Base-by-base conservation (phyloP, 768 basidiomycete genomes). In the Tylopilus subfusipes region DNA sequence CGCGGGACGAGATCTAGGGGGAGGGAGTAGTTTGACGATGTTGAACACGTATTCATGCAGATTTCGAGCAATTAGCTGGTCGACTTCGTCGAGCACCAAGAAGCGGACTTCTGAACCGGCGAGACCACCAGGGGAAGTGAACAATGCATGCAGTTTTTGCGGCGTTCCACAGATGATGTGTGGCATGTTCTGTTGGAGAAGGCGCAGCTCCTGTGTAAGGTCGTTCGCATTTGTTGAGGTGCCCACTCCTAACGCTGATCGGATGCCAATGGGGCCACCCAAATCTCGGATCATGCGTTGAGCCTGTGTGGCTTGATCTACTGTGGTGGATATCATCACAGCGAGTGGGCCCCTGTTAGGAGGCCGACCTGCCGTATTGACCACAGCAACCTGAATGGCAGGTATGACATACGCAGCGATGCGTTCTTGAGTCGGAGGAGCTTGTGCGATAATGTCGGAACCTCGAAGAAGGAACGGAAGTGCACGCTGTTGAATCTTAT, bases 401-500 rank as follows among this genome's bases (percentile, higher is more conserved):
- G 92, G 93, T 56, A 96, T 93, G 47, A 93, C 86, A 72, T 99
- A 99, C 54, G 95, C 93, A 22, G 96, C 95, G 63, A 99, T 99
- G 43, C 97, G 82, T 70, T 99, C 97, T 69, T 98, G 96, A 0
- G 97, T 98, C 1, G 97, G 95, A 44, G 97, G 97, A 11, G 96
- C 97, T 73, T 99, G 97, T 10, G 96, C 95, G 64, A 99, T 98
- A 66, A 98, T 98, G 64, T 99, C 97, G 34, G 93, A 84, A 9
- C 93, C 95, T 48, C 88, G 83, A 31, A 98, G 79, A 55, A 99
- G 83, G 75, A 98, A 98, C 8, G 97, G 97, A 47, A 99, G 76
- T 42, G 97, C 95, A 45, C 96, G 83, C 67, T 96, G 93, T 72
- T 98, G 97, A 60, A 99, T 97, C 77, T 99, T 99, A 72, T 98